Evolutionary conservation across 108 stramenopile species (phyloP).

Genomic region (Ochromonas danica): DNA sequence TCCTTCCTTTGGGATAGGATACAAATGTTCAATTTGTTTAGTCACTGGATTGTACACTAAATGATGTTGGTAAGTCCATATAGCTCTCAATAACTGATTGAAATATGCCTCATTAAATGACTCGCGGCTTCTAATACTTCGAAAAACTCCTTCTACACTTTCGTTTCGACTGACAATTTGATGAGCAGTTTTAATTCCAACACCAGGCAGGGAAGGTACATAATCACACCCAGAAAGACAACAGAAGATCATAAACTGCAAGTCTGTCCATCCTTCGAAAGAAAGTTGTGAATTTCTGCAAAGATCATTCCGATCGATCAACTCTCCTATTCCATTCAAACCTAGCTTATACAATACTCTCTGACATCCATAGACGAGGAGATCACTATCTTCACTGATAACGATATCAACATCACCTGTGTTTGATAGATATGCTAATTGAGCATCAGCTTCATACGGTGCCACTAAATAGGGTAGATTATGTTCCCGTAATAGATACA

Average conservation of each 20-base stretch:
- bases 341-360: slow-evolving; percentile 76
- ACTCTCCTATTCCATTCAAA: slow-evolving; percentile 59
- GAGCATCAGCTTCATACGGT: slow-evolving; percentile 97
- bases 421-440: slow-evolving; percentile 79
- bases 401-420: slow-evolving; percentile 71
- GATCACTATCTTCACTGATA: slow-evolving; percentile 94
- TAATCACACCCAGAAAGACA: slow-evolving; percentile 95
- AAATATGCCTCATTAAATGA: slow-evolving; percentile 68
- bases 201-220: slow-evolving; percentile 66
- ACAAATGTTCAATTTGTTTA: not conserved
- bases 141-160: slow-evolving; percentile 61
- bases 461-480: not conserved
- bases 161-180: slow-evolving; percentile 65
- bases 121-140: slow-evolving; percentile 35
- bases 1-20: not conserved
- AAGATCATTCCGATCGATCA: slow-evolving; percentile 53
- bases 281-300: slow-evolving; percentile 33
- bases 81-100: slow-evolving; percentile 67
- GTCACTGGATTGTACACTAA: slow-evolving; percentile 58
- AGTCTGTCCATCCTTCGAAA: slow-evolving; percentile 69
- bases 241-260: slow-evolving; percentile 84
- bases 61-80: slow-evolving; percentile 84
- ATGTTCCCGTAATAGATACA: not conserved
- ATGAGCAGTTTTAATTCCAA: slow-evolving; percentile 80
- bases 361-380: slow-evolving; percentile 72